Percentiles rank a stretch among this genome's conserved stretches.
Evolutionary conservation across 768 basidiomycete species (phyloP).

Genomic region (Naematelia encephala): DNA sequence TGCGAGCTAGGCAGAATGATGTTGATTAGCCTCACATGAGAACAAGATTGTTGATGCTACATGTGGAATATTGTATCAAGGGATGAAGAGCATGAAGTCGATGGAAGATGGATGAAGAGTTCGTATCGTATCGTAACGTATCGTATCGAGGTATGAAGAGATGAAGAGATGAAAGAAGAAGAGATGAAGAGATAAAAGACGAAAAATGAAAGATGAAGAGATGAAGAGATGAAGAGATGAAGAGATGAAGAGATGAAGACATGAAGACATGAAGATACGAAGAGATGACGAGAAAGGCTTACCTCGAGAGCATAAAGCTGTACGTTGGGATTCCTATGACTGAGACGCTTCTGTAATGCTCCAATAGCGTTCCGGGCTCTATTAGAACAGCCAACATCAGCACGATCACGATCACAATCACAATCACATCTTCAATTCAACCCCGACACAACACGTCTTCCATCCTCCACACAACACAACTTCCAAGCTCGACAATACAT

Average conservation of each 20-base stretch:
- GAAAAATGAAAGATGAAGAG: too few relatives aligned
- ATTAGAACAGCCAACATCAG: constrained; percentile 17
- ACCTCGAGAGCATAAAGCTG: constrained; percentile 85
- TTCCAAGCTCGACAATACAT: too few relatives aligned
- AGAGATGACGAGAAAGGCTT: constrained; percentile 14
- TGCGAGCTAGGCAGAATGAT: constrained; percentile 59
- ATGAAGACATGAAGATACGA: background rate
- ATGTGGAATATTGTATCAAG: too few relatives aligned
- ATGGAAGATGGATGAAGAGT: too few relatives aligned
- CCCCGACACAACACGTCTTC: background rate
- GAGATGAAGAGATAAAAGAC: too few relatives aligned
- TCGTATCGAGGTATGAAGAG: too few relatives aligned
- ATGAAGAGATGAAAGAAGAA: too few relatives aligned
- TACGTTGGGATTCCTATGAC: constrained; percentile 93
- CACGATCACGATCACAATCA: constrained; percentile 3
- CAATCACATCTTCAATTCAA: background rate
- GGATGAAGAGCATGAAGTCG: too few relatives aligned
- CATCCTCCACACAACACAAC: background rate
- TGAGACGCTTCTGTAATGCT: constrained; percentile 79
- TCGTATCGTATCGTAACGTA: too few relatives aligned
- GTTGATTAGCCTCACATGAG: background rate
- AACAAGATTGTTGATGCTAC: too few relatives aligned
- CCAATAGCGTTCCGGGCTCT: constrained; percentile 84
- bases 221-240: too few relatives aligned
- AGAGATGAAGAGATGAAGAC: too few relatives aligned